Evolutionary conservation across 495 filamentous ascomycete species (phyloP), one percentile per base, ranked within the genome.

Genomic region (Staphylotrichum longicolle): DNA sequence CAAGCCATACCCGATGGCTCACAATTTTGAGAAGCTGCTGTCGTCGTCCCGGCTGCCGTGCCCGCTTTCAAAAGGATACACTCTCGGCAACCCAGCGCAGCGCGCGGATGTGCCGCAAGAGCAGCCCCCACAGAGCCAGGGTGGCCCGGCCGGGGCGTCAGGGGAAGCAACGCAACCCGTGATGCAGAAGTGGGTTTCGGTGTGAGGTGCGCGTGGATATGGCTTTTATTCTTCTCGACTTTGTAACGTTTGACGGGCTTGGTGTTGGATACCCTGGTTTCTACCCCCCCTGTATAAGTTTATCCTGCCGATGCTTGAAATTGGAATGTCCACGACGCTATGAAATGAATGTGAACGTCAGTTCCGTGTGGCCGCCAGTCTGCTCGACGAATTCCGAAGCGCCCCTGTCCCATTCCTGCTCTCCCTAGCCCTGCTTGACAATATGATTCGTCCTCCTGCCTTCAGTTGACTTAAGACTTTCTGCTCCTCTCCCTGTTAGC

Each of bases 91-190:
- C 39, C 63, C 76, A 35, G 69, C 76, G 59, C 71, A 79, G 50
- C 56, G 71, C n/a, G 71, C 75, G 61, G 69, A 66, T 4, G 65
- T 75, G 69, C 74, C 74, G 59, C 74, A 71, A 41, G 70, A 75
- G 60, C 55, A 69, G 41, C 65, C 12, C 42, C 20, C 12, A 2
- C 20, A 44, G 32, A 39, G n/a, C 32, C n/a, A 59, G 46, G 47
- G 39, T 7, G 48, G 47, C 14, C n/a, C n/a, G 42, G 9, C n/a
- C n/a, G 45, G 15, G n/a, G 27, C 44, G 30, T 11, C 44, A 39
- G 55, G 33, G n/a, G 8, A 7, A 3, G 41, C 20, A 12, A 7
- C 32, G 7, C 14, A 41, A 42, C 12, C 32, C 7, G 46, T 62
- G 5, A 56, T 52, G 2, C 39, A 62, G 51, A 68, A 65, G 50